Conservation (phyloP, 495 filamentous ascomycete genomes). For the Chaetomium tenue region DNA sequence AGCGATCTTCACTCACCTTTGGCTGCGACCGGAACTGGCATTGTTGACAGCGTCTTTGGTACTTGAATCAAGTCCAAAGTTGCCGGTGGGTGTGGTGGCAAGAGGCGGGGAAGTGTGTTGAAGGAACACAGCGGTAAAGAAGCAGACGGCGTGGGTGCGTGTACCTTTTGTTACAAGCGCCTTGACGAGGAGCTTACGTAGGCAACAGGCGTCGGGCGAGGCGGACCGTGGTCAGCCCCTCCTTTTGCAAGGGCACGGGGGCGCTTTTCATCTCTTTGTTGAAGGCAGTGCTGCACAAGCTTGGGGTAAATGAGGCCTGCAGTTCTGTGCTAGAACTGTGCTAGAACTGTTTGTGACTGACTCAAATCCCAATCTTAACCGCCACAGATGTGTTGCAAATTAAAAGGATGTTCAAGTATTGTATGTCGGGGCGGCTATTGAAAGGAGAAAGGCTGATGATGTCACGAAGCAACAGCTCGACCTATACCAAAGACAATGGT, state of each 20-base stretch:
- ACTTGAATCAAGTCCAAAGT: background rate
- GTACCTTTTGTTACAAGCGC: slow-evolving; percentile 4
- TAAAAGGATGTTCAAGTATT: too few species aligned
- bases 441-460: background rate
- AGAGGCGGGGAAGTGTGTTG: slow-evolving; percentile 13
- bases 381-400: too few species aligned
- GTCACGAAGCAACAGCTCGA: background rate
- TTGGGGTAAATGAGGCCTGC: background rate
- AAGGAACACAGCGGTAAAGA: slow-evolving; percentile 14
- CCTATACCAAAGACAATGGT: background rate
- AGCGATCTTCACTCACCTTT: slow-evolving; percentile 44
- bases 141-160: background rate
- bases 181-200: slow-evolving; percentile 15
- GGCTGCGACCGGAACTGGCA: slow-evolving; percentile 48
- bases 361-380: too few species aligned
- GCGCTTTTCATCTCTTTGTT: background rate
- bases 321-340: too few species aligned
- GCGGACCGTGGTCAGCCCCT: background rate
- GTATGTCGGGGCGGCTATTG: background rate
- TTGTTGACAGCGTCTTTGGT: slow-evolving; percentile 23
- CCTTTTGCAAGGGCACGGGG: background rate
- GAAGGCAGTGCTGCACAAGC: background rate
- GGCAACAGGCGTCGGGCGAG: background rate
- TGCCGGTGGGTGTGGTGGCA: background rate
- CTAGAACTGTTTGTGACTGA: too few species aligned